Base-by-base conservation (phyloP, 2,329 filamentous ascomycete genomes). In the Fusarium sp. region DNA sequence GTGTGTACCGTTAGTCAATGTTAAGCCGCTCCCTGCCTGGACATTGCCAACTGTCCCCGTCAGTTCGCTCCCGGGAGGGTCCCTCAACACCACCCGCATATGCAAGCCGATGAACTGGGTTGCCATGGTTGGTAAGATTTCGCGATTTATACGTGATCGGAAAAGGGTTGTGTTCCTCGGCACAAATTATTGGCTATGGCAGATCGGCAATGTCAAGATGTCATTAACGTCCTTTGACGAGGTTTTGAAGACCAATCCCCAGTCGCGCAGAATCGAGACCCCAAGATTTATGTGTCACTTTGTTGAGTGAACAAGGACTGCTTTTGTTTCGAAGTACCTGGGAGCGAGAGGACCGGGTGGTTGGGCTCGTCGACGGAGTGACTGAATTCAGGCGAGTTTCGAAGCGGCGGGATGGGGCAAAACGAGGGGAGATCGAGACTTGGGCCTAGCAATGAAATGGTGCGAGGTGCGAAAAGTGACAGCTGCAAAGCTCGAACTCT, bases 31-130 rank as follows among this genome's bases (percentile, higher is more conserved):
- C 33, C 92, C 91, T 70, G 92, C 84, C 67, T 85, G 87, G 61
- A 96, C 91, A 75, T 91, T 87, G 69, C 90, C 88, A 41, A 97
- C 92, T 28, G 90, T 89, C 58, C 94, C 94, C 69, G 90, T 90
- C 56, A 96, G 84, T 77, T 89, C 86, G 47, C 88, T 89, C 69
- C 89, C 89, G 6, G 88, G 87, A 59, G 92, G 92, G 66, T 90
- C 86, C 77, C 88, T 89, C 73, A 96, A 87, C 41, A 91, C 92
- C 78, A 96, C 91, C 69, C 90, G 85, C 83, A 96, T 94, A 69
- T 92, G 90, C 81, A 94, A 88, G 70, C 94, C 94, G 78, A 94
- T 90, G 81, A 96, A 94, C 79, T 90, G 87, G 68, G 87, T 86
- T 55, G 91, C 90, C 83, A 84, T 84, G 47, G 47, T 80, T 28